Percentiles rank a stretch among this genome's conserved stretches.
phyloP scores from a whole-genome alignment of 2,329 filamentous ascomycete genomes.

The Aureobasidium leucospermi region DNA sequence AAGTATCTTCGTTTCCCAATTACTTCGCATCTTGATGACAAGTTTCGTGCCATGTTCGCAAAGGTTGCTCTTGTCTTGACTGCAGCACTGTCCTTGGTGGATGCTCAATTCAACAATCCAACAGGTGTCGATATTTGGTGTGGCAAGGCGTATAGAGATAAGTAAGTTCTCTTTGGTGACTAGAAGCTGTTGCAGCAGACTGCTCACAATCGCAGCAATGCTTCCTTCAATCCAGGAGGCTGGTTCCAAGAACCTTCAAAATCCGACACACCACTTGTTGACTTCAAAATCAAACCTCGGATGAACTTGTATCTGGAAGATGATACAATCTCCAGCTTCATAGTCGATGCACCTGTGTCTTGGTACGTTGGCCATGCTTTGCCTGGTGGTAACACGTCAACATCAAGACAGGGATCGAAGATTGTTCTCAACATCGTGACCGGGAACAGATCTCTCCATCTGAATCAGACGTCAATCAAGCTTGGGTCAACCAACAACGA shows the following conservation, averaged over 20 bases:
- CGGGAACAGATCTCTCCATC: slow-evolving; percentile 20
- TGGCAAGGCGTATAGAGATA: slow-evolving; percentile 37
- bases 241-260: slow-evolving; percentile 33
- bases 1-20: not conserved
- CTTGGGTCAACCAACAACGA: slow-evolving; percentile 32
- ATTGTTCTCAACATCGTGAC: not conserved
- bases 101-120: slow-evolving; percentile 18
- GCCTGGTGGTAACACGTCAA: not conserved
- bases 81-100: not conserved
- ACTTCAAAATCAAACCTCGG: slow-evolving; percentile 37
- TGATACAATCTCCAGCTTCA: slow-evolving; percentile 31
- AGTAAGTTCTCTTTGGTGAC: not conserved
- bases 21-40: not conserved
- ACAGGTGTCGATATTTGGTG: slow-evolving; percentile 42
- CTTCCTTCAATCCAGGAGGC: slow-evolving; percentile 41
- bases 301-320: slow-evolving; percentile 39
- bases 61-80: not conserved
- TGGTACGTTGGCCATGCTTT: slow-evolving; percentile 28
- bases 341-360: slow-evolving; percentile 37
- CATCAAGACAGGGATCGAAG: slow-evolving; percentile 15
- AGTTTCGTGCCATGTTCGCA: not conserved
- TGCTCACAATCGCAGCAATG: slow-evolving; percentile 30
- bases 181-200: not conserved
- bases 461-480: slow-evolving; percentile 20
- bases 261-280: slow-evolving; percentile 33